phyloP scores from a whole-genome alignment of 1,284 basidiomycete genomes.

The Cutaneotrichosporon mucoides region DNA sequence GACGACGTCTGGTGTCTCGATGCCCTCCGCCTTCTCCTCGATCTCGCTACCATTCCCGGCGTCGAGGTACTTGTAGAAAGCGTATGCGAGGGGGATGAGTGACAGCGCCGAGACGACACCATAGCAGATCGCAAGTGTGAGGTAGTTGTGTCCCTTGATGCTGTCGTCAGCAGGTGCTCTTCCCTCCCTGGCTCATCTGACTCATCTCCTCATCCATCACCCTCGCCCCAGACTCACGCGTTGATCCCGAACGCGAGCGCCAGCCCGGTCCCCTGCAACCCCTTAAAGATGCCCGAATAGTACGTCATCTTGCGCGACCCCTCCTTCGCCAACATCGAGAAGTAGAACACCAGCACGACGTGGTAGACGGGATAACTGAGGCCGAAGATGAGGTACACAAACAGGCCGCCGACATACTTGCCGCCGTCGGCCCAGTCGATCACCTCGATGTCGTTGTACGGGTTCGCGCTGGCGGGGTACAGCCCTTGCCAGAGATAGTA shows the following conservation, averaged over 20 bases:
- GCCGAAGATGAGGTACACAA: slow-evolving; percentile 6
- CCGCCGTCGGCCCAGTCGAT: slow-evolving; percentile 4
- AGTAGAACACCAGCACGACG: slow-evolving; percentile 6
- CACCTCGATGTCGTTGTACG: background rate
- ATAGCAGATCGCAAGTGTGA: slow-evolving; percentile 1
- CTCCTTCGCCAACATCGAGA: background rate
- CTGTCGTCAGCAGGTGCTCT: background rate
- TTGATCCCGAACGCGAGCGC: slow-evolving; percentile 1
- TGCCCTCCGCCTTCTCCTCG: too few relatives aligned
- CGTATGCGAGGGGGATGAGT: background rate
- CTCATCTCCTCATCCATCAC: too few relatives aligned
- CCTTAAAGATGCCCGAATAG: slow-evolving; percentile 5
- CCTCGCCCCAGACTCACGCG: background rate
- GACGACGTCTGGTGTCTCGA: too few relatives aligned
- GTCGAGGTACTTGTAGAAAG: slow-evolving; percentile 1
- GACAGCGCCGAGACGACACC: background rate
- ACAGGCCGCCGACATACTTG: background rate
- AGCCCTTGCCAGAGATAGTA: slow-evolving; percentile 5
- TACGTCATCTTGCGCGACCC: slow-evolving; percentile 3
- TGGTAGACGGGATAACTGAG: slow-evolving; percentile 2
- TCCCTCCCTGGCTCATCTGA: too few relatives aligned
- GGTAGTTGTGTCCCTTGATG: slow-evolving; percentile 1
- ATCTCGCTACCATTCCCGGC: too few relatives aligned
- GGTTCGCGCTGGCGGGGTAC: background rate
- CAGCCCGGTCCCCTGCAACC: slow-evolving; percentile 2